phyloP scores from a whole-genome alignment of 257 asterid species.

The Ajuga chamaepitys region DNA sequence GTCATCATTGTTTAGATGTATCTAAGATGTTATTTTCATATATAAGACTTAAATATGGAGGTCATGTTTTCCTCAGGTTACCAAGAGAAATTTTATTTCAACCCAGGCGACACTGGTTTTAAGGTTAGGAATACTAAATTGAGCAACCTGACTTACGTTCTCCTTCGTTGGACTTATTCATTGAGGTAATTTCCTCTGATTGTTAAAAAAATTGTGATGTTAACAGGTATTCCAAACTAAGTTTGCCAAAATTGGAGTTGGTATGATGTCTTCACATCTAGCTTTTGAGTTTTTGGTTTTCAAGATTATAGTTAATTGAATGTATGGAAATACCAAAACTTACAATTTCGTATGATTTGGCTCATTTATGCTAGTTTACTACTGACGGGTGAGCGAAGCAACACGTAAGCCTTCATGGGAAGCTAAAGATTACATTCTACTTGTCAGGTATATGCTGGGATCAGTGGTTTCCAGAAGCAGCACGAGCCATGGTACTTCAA shows the following conservation, averaged over 20 bases:
- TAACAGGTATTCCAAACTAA: conserved; percentile 84
- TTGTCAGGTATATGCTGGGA: conserved; percentile 95
- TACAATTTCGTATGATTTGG: not conserved
- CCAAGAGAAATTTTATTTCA: conserved; percentile 96
- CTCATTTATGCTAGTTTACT: too few species aligned
- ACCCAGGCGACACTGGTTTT: conserved; percentile 97
- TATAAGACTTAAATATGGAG: not conserved
- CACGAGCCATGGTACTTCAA: conserved; percentile 95
- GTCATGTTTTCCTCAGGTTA: conserved; percentile 50
- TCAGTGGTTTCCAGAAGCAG: conserved; percentile 99
- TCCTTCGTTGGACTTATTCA: conserved; percentile 9
- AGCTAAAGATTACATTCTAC: conserved; percentile 9
- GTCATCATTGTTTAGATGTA: conserved; percentile 20
- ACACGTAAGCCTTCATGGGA: not conserved
- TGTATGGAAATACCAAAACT: not conserved
- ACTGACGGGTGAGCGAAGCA: too few species aligned
- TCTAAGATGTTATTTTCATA: conserved; percentile 8
- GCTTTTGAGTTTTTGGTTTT: not conserved
- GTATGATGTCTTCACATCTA: conserved; percentile 39
- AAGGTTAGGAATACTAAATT: conserved; percentile 67
- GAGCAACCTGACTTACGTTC: not conserved
- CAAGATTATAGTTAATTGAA: not conserved
- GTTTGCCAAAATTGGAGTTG: conserved; percentile 89
- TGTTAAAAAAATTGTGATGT: conserved; percentile 11
- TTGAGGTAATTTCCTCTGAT: conserved; percentile 12